Evolutionary conservation across 2,329 filamentous ascomycete genomes (phyloP).

Genomic region (Atkinsonella texensis): DNA sequence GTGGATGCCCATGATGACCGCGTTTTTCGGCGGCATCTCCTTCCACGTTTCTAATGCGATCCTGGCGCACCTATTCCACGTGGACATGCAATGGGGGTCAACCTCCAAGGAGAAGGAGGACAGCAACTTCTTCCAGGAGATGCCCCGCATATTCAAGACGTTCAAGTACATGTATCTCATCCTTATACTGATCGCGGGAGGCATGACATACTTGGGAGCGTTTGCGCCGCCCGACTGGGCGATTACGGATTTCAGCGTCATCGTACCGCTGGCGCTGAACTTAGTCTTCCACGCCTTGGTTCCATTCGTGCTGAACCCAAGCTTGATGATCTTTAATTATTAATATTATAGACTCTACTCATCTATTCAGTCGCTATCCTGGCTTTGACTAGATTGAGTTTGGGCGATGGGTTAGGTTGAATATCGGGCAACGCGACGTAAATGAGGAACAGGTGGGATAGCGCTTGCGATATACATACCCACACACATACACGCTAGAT

Average conservation of each 20-base stretch:
- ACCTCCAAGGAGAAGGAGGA: constrained; percentile 46
- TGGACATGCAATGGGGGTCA: constrained; percentile 39
- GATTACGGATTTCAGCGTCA: constrained; percentile 43
- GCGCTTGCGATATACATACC: background rate
- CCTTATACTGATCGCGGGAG: constrained; percentile 31
- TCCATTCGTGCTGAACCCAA: constrained; percentile 49
- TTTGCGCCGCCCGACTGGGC: constrained; percentile 43
- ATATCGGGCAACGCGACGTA: background rate
- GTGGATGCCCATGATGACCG: constrained; percentile 44
- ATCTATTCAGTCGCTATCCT: background rate
- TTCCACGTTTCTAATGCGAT: constrained; percentile 29
- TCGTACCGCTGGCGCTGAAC: constrained; percentile 42
- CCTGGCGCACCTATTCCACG: constrained; percentile 29
- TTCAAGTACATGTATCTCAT: constrained; percentile 42
- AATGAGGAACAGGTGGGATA: background rate
- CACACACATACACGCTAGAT: too few relatives aligned
- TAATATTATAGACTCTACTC: background rate
- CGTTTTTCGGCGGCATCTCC: constrained; percentile 32
- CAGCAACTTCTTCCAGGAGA: constrained; percentile 44
- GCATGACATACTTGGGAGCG: constrained; percentile 36
- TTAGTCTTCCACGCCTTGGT: constrained; percentile 31
- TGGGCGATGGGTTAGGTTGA: background rate
- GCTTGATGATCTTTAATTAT: constrained; percentile 36
- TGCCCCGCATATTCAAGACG: constrained; percentile 39
- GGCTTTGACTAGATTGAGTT: background rate